phyloP scores from a whole-genome alignment of 2,329 filamentous ascomycete genomes.

The Shiraia bambusicola region DNA sequence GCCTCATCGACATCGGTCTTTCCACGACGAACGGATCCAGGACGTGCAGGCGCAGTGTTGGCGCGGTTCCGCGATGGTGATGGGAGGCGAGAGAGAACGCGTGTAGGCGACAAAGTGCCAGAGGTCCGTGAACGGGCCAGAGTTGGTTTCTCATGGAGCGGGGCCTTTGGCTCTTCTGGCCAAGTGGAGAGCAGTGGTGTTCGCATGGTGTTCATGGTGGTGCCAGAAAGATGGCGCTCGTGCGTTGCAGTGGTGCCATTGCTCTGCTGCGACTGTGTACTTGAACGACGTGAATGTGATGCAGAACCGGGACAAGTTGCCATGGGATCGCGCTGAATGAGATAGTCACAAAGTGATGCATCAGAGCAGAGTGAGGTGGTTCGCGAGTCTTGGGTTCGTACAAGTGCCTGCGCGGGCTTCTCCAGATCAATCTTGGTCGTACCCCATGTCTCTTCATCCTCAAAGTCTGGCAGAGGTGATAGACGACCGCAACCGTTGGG shows the following conservation, averaged over 20 bases:
- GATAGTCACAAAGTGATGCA: conserved; percentile 25
- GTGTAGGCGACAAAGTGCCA: conserved; percentile 22
- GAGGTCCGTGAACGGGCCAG: conserved; percentile 33
- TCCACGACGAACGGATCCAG: conserved; percentile 40
- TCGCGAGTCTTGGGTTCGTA: conserved; percentile 34
- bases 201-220: conserved; percentile 23
- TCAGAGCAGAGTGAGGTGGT: conserved; percentile 32
- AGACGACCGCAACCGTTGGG: conserved; percentile 35
- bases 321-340: conserved; percentile 39
- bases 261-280: conserved; percentile 31
- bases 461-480: conserved; percentile 45
- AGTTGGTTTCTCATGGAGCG: conserved; percentile 19
- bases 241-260: conserved; percentile 11
- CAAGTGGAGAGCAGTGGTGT: conserved; percentile 30
- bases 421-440: conserved; percentile 27
- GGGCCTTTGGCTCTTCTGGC: conserved; percentile 25
- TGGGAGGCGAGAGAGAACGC: conserved; percentile 33
- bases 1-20: conserved; percentile 48
- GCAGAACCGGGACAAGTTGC: conserved; percentile 10
- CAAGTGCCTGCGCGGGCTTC: conserved; percentile 35
- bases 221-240: conserved; percentile 23
- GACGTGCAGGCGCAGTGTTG: conserved; percentile 40
- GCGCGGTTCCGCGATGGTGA: conserved; percentile 40
- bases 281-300: conserved; percentile 29
- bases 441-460: conserved; percentile 29